Conservation (phyloP, 179 eudicot species). For the Gypsophila paniculata region DNA sequence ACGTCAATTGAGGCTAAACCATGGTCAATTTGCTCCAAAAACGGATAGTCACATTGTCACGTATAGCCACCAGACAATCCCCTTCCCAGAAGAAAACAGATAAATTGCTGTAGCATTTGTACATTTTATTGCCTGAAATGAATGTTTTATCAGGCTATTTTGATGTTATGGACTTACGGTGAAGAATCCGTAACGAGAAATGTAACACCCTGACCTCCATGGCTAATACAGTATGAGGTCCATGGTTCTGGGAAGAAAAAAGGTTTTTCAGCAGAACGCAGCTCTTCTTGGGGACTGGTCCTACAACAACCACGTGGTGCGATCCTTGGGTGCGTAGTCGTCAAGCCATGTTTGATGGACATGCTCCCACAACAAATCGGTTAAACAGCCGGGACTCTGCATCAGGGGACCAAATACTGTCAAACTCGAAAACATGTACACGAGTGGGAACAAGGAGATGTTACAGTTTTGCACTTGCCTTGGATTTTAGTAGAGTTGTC, state of each 20-base stretch:
- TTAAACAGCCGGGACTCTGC: constrained; percentile 48
- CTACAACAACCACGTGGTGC: constrained; percentile 54
- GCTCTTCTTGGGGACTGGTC: neutral
- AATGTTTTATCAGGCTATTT: neutral
- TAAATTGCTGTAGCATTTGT: neutral
- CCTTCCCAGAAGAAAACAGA: neutral
- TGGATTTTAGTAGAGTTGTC: constrained; percentile 53
- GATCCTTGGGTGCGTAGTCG: constrained; percentile 38
- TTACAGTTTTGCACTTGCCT: constrained; percentile 42
- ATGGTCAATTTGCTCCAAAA: too few species aligned
- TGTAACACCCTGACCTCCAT: constrained; percentile 6
- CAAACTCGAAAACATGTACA: constrained; percentile 14
- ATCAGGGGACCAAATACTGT: constrained; percentile 32
- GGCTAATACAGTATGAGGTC: constrained; percentile 12
- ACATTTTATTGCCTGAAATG: constrained; percentile 14
- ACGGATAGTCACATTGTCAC: too few species aligned
- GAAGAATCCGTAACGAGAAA: neutral
- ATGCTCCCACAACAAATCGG: constrained; percentile 71
- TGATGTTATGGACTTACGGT: neutral
- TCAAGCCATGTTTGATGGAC: constrained; percentile 79
- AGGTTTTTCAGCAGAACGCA: constrained; percentile 15
- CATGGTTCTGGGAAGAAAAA: neutral
- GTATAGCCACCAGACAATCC: neutral
- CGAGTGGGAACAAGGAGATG: neutral
- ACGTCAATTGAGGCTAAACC: too few species aligned